Evolutionary conservation across 192 early-diverging fungal genomes (phyloP).

Genomic region (Pilaira anomala): DNA sequence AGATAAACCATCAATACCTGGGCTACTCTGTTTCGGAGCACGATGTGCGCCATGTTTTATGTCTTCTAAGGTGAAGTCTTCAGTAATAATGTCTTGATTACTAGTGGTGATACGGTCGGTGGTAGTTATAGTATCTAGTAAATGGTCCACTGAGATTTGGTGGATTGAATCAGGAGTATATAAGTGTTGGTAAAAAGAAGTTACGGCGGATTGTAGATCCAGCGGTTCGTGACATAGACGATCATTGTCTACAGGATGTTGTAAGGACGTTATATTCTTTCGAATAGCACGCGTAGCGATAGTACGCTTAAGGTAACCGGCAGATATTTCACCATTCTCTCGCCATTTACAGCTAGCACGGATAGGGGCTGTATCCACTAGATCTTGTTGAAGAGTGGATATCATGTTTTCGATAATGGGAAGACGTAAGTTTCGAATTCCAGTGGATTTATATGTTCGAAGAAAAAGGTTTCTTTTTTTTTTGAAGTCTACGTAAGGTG

Average conservation of each 20-base stretch:
- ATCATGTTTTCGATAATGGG: neutral
- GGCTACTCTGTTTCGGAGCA: neutral
- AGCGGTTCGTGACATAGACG: neutral
- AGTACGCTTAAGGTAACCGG: neutral
- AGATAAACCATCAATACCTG: conserved; percentile 11
- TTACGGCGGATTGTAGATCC: neutral
- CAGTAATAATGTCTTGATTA: no score
- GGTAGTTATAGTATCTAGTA: neutral
- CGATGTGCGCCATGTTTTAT: neutral
- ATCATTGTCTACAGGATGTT: neutral
- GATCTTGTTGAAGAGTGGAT: neutral
- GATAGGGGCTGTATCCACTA: neutral
- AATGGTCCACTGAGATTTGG: neutral
- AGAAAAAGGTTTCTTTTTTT: neutral
- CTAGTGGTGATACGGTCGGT: neutral
- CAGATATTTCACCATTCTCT: conserved; percentile 16
- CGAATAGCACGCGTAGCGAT: neutral
- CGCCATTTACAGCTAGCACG: conserved; percentile 10
- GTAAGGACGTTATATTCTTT: neutral
- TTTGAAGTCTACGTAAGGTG: neutral
- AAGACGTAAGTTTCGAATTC: neutral
- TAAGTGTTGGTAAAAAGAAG: neutral
- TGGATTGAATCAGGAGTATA: neutral
- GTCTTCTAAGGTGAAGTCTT: neutral
- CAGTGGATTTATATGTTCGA: neutral